Percentiles rank a stretch among this genome's conserved stretches.
Evolutionary conservation across 352 stramenopile species (phyloP).

Genomic region (Bremia lactucae): DNA sequence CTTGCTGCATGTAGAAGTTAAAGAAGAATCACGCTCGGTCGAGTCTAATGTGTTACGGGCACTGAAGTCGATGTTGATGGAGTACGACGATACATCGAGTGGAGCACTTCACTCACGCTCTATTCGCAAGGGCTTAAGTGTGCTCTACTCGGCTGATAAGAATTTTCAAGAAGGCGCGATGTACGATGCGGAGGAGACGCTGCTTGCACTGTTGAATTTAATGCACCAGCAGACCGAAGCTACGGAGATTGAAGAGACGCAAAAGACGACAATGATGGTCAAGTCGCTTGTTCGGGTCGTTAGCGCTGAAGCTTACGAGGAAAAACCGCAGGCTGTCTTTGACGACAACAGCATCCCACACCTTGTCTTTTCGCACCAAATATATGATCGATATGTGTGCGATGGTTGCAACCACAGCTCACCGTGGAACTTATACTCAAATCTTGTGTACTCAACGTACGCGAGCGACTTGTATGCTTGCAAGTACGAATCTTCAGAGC

Average conservation of each 20-base stretch:
- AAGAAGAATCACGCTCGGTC: constrained; percentile 52
- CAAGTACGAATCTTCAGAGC: constrained; percentile 59
- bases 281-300: constrained; percentile 62
- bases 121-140: constrained; percentile 76
- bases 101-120: constrained; percentile 61
- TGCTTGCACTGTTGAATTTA: constrained; percentile 72
- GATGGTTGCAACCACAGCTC: constrained; percentile 45
- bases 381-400: constrained; percentile 78
- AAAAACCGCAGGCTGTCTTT: constrained; percentile 59
- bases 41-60: constrained; percentile 69
- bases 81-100: constrained; percentile 78
- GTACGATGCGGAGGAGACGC: constrained; percentile 80
- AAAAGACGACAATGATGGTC: constrained; percentile 65
- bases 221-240: constrained; percentile 79
- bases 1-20: constrained; percentile 79
- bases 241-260: constrained; percentile 60
- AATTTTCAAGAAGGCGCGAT: constrained; percentile 83
- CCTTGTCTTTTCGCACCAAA: constrained; percentile 79
- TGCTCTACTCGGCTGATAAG: constrained; percentile 75
- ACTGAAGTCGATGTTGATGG: constrained; percentile 71
- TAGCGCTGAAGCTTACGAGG: constrained; percentile 49
- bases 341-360: constrained; percentile 82
- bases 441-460: constrained; percentile 78
- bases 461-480: constrained; percentile 54
- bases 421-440: constrained; percentile 72